Conservation (phyloP, 306 rosid genomes). For the Dalbergia oliveri region DNA sequence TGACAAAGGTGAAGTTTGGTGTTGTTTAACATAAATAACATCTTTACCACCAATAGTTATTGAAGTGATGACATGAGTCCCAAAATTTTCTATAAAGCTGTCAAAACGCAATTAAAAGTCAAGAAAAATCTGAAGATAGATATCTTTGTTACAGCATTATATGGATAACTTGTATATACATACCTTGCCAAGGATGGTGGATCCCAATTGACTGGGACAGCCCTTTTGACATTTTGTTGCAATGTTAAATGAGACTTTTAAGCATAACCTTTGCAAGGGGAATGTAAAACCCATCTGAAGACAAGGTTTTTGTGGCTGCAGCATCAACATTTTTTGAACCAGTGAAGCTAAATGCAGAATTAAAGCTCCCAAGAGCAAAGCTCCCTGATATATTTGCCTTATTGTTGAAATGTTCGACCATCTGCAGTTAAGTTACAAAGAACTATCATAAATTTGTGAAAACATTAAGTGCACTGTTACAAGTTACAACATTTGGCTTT, state of each 20-base stretch:
- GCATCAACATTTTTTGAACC: slow-evolving; percentile 80
- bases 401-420: slow-evolving; percentile 84
- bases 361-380: slow-evolving; percentile 85
- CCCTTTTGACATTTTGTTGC: slow-evolving; percentile 71
- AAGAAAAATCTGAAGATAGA: slow-evolving; percentile 39
- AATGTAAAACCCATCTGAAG: slow-evolving; percentile 75
- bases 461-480: neutral
- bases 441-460: slow-evolving; percentile 33
- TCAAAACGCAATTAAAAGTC: slow-evolving; percentile 43
- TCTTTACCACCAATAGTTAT: slow-evolving; percentile 93
- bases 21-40: slow-evolving; percentile 85
- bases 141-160: slow-evolving; percentile 21
- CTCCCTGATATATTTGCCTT: slow-evolving; percentile 70
- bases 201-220: slow-evolving; percentile 78
- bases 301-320: slow-evolving; percentile 72
- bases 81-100: slow-evolving; percentile 92
- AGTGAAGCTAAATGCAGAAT: slow-evolving; percentile 87
- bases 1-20: slow-evolving; percentile 74
- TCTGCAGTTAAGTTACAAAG: slow-evolving; percentile 64
- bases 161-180: slow-evolving; percentile 34
- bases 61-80: slow-evolving; percentile 86
- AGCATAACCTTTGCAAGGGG: slow-evolving; percentile 86
- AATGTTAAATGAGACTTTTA: slow-evolving; percentile 57
- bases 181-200: slow-evolving; percentile 84
- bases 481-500: neutral